Conservation (phyloP, 345 rosid genomes). For the Clarkia xantiana region DNA sequence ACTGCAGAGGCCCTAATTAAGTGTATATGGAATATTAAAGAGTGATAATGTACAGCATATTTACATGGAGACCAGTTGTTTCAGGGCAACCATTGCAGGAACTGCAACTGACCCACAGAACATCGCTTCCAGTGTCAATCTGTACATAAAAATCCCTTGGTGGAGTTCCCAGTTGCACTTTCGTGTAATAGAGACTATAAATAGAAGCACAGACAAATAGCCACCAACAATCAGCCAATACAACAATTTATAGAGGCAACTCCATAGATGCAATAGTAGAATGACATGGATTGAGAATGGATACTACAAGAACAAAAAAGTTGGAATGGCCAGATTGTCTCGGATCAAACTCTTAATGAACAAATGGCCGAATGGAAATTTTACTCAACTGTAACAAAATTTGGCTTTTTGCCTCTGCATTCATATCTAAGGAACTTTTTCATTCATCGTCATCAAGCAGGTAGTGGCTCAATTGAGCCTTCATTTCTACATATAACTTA, state of each 20-base stretch:
- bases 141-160: slow-evolving; percentile 88
- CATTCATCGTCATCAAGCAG: too few relatives aligned
- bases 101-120: slow-evolving; percentile 81
- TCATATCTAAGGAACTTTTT: too few relatives aligned
- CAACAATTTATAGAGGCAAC: background rate
- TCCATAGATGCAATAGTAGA: background rate
- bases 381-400: too few relatives aligned
- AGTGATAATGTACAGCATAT: slow-evolving; percentile 6
- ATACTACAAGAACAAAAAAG: background rate
- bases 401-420: too few relatives aligned
- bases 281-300: background rate
- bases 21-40: background rate
- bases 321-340: too few relatives aligned
- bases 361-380: too few relatives aligned
- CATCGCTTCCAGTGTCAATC: slow-evolving; percentile 96
- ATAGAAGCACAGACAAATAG: background rate
- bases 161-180: slow-evolving; percentile 69
- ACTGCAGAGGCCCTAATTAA: background rate
- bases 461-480: too few relatives aligned
- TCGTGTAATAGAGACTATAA: slow-evolving; percentile 69
- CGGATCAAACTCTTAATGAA: too few relatives aligned
- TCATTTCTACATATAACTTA: too few relatives aligned
- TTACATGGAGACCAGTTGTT: slow-evolving; percentile 80
- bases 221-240: background rate
- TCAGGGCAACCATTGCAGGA: slow-evolving; percentile 85